Evolutionary conservation across 2,329 filamentous ascomycete genomes (phyloP), one percentile per base, ranked within the genome.

Genomic region (Beauveria bassiana): DNA sequence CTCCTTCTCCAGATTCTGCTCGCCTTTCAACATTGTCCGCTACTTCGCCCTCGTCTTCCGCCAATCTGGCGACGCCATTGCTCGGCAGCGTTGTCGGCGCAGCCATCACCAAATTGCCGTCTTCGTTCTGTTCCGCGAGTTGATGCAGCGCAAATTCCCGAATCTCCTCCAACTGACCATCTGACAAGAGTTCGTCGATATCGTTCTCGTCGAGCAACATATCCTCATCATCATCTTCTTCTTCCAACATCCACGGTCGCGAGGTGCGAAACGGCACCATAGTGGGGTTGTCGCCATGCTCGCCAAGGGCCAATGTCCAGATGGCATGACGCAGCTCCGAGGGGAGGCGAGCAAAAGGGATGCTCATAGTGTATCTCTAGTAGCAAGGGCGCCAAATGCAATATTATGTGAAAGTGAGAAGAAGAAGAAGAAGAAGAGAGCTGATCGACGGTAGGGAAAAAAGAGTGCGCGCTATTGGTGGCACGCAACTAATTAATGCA

Each of bases 261-360:
- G 59, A 5, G 50, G 59, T 61, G 42, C 51, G 50, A 20, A 47
- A 69, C 3, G 62, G 63, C 55, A 66, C 66, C 34, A 71, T 47
- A 18, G 65, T 61, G 10, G 64, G 66, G 20, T 53, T 49, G 45
- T 66, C 63, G 1, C 60, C 56, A 5, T 59, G 49, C 40, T 34
- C 40, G 3, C 62, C 56, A 1, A 70, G 47, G 18, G 62, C 53
- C 3, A 61, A 57, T 8, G 58, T 40, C 69, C 69, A 72, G 38
- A 72, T 67, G 7, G 55, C 34, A 8, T 47, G 56, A 28, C 70
- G 70, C 8, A 72, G 59, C 64, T 72, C 70, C 12, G 49, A 18
- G 2, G 69, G 68, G 20, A 72, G 64, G 3, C 45, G 54, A 6
- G 5, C 9, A 42, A 72, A 73, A 3, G 22, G 42, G 24, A 43